These are phyloP conservation scores for Tricholoma flavovirens DNA, from an alignment of 768 basidiomycete genomes.

Conservation along the genomic window DNA sequence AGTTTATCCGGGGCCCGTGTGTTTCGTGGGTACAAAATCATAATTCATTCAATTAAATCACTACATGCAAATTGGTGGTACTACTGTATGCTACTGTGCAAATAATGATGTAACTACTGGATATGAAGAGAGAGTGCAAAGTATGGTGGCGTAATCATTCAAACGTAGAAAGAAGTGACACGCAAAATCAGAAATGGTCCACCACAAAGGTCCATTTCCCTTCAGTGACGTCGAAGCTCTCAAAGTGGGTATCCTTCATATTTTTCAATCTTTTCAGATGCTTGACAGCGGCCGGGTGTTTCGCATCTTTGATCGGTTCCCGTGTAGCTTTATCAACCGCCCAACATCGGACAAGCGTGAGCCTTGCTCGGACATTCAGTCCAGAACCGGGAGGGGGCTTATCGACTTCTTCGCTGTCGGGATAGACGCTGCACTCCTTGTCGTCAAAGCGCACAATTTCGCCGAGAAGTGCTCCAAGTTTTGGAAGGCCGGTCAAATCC, in stretches of 20 bases:
- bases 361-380: constrained; percentile 79
- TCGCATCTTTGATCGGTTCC: constrained; percentile 80
- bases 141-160: background rate
- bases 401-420: constrained; percentile 78
- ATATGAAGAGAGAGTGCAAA: constrained; percentile 1
- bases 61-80: background rate
- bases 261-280: constrained; percentile 76
- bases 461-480: constrained; percentile 80
- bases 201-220: constrained; percentile 95
- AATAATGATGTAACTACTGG: constrained; percentile 11
- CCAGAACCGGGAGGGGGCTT: constrained; percentile 83
- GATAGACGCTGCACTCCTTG: constrained; percentile 92
- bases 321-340: constrained; percentile 86
- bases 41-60: background rate
- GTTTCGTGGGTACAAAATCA: too few relatives aligned
- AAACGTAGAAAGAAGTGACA: constrained; percentile 3
- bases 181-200: constrained; percentile 69
- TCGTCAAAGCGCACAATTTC: constrained; percentile 83
- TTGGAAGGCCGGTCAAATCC: constrained; percentile 80
- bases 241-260: constrained; percentile 84
- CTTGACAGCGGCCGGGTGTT: constrained; percentile 60
- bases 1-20: too few relatives aligned
- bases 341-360: constrained; percentile 80
- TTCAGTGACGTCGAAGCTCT: constrained; percentile 68
- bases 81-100: constrained; percentile 2